These are phyloP conservation scores for Tympanopsis confertula DNA, from an alignment of 2,329 filamentous ascomycete species.

Conservation along the genomic window DNA sequence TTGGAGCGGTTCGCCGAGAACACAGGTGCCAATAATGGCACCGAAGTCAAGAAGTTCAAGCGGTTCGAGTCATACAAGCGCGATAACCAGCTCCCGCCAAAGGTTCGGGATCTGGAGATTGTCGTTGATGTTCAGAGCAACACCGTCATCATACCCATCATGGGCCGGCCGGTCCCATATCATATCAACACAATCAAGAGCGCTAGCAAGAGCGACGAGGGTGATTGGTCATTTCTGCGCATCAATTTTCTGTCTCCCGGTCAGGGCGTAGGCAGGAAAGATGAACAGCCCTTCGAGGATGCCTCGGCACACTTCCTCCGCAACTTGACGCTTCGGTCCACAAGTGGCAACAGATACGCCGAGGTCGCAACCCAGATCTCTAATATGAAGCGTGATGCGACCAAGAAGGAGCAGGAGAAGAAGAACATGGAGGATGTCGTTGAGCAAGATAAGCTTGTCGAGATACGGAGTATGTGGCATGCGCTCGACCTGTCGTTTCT, in stretches of 20 bases:
- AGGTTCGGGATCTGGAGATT: constrained; percentile 76
- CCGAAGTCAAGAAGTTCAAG: constrained; percentile 97
- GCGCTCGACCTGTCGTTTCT: background rate
- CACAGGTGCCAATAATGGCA: constrained; percentile 72
- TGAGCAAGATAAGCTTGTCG: constrained; percentile 92
- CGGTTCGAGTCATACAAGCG: constrained; percentile 98
- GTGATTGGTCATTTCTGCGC: constrained; percentile 82
- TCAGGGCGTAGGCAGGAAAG: constrained; percentile 91
- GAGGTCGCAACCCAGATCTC: constrained; percentile 89
- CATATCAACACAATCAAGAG: constrained; percentile 98
- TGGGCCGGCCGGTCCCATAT: constrained; percentile 94
- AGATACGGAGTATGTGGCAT: constrained; percentile 67
- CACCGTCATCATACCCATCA: constrained; percentile 86
- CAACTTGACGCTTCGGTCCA: constrained; percentile 87
- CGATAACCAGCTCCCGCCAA: constrained; percentile 80
- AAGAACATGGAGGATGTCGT: constrained; percentile 99
- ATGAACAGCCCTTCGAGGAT: constrained; percentile 96
- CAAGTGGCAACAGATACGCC: constrained; percentile 76
- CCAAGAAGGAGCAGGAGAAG: constrained; percentile 93
- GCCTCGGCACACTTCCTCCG: constrained; percentile 89
- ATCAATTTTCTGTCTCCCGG: constrained; percentile 97
- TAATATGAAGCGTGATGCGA: constrained; percentile 85
- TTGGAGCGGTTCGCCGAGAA: constrained; percentile 76
- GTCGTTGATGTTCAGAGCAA: constrained; percentile 82
- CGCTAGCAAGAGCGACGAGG: constrained; percentile 92